Conservation (phyloP, 2,329 filamentous ascomycete genomes). For the Dactylellina parvicollis region DNA sequence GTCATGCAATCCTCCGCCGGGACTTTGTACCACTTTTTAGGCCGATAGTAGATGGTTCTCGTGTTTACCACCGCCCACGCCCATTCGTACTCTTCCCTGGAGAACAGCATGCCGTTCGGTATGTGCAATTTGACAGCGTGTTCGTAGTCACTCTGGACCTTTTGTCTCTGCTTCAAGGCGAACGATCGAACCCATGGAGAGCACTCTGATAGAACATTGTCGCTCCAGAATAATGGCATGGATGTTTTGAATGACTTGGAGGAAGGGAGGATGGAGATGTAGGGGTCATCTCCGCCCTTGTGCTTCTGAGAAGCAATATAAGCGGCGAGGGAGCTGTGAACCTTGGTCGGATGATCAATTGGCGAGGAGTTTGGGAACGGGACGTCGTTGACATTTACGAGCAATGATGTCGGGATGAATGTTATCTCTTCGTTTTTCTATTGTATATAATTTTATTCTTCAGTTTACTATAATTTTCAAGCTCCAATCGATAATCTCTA, state of each 20-base stretch:
- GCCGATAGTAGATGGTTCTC: constrained; percentile 57
- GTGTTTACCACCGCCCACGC: constrained; percentile 58
- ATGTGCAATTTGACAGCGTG: constrained; percentile 37
- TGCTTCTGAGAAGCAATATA: constrained; percentile 27
- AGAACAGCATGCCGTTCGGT: constrained; percentile 40
- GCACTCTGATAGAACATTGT: constrained; percentile 20
- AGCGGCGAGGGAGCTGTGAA: constrained; percentile 43
- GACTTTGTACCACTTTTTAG: constrained; percentile 49
- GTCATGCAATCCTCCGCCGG: constrained; percentile 57
- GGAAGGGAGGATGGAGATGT: constrained; percentile 35
- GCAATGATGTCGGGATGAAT: constrained; percentile 39
- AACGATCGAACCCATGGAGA: constrained; percentile 38
- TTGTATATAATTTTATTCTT: not conserved
- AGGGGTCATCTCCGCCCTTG: not conserved
- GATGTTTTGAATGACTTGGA: constrained; percentile 27
- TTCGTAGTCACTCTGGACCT: constrained; percentile 51
- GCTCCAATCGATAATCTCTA: not conserved
- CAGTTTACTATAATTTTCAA: not conserved
- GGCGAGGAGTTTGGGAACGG: constrained; percentile 39
- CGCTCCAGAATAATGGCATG: constrained; percentile 44
- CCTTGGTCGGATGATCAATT: constrained; percentile 31
- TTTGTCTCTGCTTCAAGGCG: constrained; percentile 43
- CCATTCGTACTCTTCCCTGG: constrained; percentile 55
- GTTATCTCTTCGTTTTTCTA: constrained; percentile 47
- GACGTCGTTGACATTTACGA: constrained; percentile 41